A percentile compares a stretch with the other conserved stretches of the same genome.
phyloP scores from a whole-genome alignment of 805 yeast species.

The Ogataea polymorpha region DNA sequence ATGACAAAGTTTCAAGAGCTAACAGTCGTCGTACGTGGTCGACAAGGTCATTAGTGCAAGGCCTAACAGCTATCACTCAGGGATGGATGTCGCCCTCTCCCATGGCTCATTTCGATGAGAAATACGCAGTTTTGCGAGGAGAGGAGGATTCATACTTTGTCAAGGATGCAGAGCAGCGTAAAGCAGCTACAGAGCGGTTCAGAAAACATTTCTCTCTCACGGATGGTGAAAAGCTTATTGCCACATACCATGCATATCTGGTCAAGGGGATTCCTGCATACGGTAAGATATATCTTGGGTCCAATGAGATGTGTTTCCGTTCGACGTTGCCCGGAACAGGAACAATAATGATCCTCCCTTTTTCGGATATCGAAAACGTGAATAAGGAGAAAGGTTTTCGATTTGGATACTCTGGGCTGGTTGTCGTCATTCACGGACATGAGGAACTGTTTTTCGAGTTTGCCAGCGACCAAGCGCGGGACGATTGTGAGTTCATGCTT shows the following conservation, averaged over 20 bases:
- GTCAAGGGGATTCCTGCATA: constrained; percentile 72
- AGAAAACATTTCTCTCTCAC: constrained; percentile 63
- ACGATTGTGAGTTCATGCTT: constrained; percentile 63
- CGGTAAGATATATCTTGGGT: constrained; percentile 78
- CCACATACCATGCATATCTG: constrained; percentile 69
- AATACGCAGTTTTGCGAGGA: constrained; percentile 35
- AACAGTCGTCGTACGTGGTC: constrained; percentile 19
- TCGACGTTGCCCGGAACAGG: constrained; percentile 74
- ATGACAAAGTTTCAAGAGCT: constrained; percentile 1
- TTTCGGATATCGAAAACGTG: constrained; percentile 67
- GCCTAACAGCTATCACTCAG: constrained; percentile 28
- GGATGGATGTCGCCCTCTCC: constrained; percentile 23
- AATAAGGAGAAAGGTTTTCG: constrained; percentile 65
- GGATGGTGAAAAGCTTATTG: constrained; percentile 47
- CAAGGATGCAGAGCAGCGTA: constrained; percentile 40
- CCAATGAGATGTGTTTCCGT: constrained; percentile 69
- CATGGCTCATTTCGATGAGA: constrained; percentile 52
- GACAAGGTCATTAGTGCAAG: constrained; percentile 30
- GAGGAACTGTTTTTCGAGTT: constrained; percentile 80
- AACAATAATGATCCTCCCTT: constrained; percentile 81
- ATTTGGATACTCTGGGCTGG: constrained; percentile 69
- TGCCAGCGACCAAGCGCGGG: constrained; percentile 57
- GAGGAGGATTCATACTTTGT: constrained; percentile 50
- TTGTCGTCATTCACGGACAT: constrained; percentile 65
- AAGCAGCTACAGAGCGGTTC: constrained; percentile 54